A percentile compares a stretch with the other conserved stretches of the same genome.
These are phyloP conservation scores for Aciculosporium take DNA, from an alignment of 2,329 filamentous ascomycete genomes.

Conservation along the genomic window DNA sequence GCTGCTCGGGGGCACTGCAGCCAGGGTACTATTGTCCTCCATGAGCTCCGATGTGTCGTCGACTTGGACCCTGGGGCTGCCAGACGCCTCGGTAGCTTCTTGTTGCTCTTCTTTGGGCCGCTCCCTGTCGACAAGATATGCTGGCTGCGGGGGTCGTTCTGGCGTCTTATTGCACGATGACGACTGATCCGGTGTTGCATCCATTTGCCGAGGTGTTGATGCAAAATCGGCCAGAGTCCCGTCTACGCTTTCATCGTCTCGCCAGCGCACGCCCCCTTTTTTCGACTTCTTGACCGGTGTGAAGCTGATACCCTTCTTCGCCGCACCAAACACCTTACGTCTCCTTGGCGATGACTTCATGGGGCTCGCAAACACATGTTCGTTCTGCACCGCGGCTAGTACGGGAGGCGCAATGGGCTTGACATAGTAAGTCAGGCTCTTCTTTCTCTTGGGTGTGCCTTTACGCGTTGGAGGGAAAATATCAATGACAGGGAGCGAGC, in stretches of 20 bases:
- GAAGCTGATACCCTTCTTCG: slow-evolving; percentile 61
- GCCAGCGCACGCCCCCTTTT: slow-evolving; percentile 78
- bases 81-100: slow-evolving; percentile 34
- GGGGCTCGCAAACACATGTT: slow-evolving; percentile 30
- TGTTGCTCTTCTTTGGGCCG: slow-evolving; percentile 14
- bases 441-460: slow-evolving; percentile 67
- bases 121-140: slow-evolving; percentile 10
- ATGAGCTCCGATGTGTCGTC: slow-evolving; percentile 26
- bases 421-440: slow-evolving; percentile 26
- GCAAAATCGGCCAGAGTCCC: slow-evolving; percentile 82
- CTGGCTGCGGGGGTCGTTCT: slow-evolving; percentile 15
- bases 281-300: slow-evolving; percentile 66
- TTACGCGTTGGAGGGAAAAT: slow-evolving; percentile 54
- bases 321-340: slow-evolving; percentile 47
- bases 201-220: slow-evolving; percentile 65
- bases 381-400: slow-evolving; percentile 21
- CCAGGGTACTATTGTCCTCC: slow-evolving; percentile 19
- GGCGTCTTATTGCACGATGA: slow-evolving; percentile 16
- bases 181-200: slow-evolving; percentile 32
- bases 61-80: slow-evolving; percentile 28
- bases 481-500: slow-evolving; percentile 45
- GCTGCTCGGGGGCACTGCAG: slow-evolving; percentile 39
- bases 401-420: slow-evolving; percentile 32
- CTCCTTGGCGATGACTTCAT: slow-evolving; percentile 68
- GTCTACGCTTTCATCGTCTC: slow-evolving; percentile 73